Evolutionary conservation across 2,329 filamentous ascomycete genomes (phyloP), one percentile per base, ranked within the genome.

Genomic region (Orbilia oligospora): DNA sequence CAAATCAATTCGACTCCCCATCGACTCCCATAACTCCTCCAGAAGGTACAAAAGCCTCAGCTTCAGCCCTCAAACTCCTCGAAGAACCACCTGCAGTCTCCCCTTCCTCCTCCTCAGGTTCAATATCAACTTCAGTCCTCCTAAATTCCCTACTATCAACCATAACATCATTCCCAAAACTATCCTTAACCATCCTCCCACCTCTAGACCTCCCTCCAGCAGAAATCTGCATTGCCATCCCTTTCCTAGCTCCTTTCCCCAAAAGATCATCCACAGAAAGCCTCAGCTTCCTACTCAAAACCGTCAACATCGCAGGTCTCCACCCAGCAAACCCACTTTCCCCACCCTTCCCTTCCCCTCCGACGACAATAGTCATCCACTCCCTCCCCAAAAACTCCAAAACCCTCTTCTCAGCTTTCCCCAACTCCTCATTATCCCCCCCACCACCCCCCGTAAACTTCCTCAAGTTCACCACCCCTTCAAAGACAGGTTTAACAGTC

Each of bases 281-380:
- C 46, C 64, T 61, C 22, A 78, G 3, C 55, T 78, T 78, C 61
- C 48, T 55, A 46, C 64, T 58, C 44, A 68, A 44, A 51, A 65
- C 53, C 20, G 41, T 55, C 63, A 78, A n/a, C 75, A 78, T 72
- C 4, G 75, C 68, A 2, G 68, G 53, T 44, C 75, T 65, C 75
- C 75, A 78, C 0, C 24, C 18, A 12, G 44, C 36, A 51, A 78
- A 78, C 41, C 75, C 75, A 18, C 53, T 68, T 22, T 68, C 51
- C 9, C 70, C 70, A 41, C 44, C 49, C 20, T 58, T 49, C 22
- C 58, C 61, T 33, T 72, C 75, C 46, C 75, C 75, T 8, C 30
- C 18, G 1, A 46, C 30, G 12, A 69, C 68, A n/a, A 78, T 78
- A 1, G 68, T 78, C 63, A 78, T 68, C 75, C 75, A 78, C 64